These are phyloP conservation scores for Vitis cinerea DNA, from an alignment of 164 flowering plant genomes.

Conservation along the genomic window DNA sequence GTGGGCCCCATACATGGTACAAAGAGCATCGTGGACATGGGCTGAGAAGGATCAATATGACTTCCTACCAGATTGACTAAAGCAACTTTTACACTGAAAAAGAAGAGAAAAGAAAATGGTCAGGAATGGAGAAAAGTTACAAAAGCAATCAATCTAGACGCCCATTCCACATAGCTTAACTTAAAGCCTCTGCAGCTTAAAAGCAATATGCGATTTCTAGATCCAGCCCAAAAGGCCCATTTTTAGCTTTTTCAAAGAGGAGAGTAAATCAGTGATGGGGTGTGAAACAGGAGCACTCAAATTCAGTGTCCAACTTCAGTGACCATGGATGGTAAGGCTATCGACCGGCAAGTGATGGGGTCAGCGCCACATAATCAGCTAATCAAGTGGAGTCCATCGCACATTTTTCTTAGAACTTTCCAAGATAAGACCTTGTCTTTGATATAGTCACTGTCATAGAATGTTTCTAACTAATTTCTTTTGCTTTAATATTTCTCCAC, in stretches of 20 bases:
- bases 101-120: constrained; percentile 6
- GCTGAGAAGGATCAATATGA: constrained; percentile 1
- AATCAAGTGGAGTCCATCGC: neutral
- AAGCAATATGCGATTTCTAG: neutral
- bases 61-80: constrained; percentile 4
- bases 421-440: constrained; percentile 7
- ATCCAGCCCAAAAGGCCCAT: neutral
- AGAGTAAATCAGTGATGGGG: neutral
- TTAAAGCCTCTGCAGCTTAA: neutral
- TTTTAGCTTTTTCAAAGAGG: too few species aligned
- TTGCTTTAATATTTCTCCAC: neutral
- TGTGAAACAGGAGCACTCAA: neutral
- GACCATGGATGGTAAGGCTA: neutral
- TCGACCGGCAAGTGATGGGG: neutral
- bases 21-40: neutral
- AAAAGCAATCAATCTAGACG: constrained; percentile 3
- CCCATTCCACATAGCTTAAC: constrained; percentile 3
- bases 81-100: constrained; percentile 8
- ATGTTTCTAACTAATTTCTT: constrained; percentile 9
- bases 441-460: constrained; percentile 5
- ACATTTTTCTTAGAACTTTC: constrained; percentile 2
- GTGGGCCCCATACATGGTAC: constrained; percentile 1
- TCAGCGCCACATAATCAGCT: constrained; percentile 5
- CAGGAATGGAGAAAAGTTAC: constrained; percentile 8
- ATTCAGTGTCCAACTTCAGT: too few species aligned